Percentiles rank a stretch among this genome's conserved stretches.
Conservation (phyloP, 768 basidiomycete genomes). For the Mycena capillaripes region DNA sequence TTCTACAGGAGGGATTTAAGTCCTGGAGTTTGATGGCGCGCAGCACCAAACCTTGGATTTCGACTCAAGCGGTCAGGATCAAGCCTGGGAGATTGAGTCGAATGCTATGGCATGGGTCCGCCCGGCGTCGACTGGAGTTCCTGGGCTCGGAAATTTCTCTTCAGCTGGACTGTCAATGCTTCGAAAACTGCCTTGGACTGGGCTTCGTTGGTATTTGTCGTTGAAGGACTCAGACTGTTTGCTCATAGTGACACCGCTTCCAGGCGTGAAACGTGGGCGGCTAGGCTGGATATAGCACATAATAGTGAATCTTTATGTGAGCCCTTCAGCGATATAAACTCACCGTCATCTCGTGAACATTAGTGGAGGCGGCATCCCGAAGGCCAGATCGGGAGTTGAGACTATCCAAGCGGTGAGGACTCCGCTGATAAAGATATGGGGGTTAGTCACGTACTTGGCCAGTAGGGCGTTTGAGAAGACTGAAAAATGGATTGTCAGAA, state of each 20-base stretch:
- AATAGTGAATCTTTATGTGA: background rate
- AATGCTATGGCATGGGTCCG: background rate
- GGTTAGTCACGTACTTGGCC: background rate
- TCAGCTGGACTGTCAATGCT: background rate
- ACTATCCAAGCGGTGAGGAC: background rate
- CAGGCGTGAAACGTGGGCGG: background rate
- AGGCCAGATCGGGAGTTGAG: slow-evolving; percentile 4
- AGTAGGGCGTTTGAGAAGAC: slow-evolving; percentile 19
- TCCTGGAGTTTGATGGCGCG: no score
- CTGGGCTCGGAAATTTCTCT: background rate
- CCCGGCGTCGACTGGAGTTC: background rate
- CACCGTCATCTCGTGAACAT: slow-evolving; percentile 21
- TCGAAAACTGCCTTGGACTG: background rate
- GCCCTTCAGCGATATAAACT: background rate
- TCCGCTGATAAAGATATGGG: background rate
- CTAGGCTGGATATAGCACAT: background rate
- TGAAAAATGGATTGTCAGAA: background rate
- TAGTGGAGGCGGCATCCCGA: background rate
- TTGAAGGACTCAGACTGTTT: background rate
- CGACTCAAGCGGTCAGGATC: no score
- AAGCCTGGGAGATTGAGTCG: no score
- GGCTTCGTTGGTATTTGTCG: background rate
- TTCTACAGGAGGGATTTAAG: no score
- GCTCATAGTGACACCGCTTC: background rate
- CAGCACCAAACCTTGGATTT: no score